Percentiles rank a stretch among this genome's conserved stretches.
These are phyloP conservation scores for Heterobasidion irregulare DNA, from an alignment of 1,284 basidiomycete species.

Conservation along the genomic window DNA sequence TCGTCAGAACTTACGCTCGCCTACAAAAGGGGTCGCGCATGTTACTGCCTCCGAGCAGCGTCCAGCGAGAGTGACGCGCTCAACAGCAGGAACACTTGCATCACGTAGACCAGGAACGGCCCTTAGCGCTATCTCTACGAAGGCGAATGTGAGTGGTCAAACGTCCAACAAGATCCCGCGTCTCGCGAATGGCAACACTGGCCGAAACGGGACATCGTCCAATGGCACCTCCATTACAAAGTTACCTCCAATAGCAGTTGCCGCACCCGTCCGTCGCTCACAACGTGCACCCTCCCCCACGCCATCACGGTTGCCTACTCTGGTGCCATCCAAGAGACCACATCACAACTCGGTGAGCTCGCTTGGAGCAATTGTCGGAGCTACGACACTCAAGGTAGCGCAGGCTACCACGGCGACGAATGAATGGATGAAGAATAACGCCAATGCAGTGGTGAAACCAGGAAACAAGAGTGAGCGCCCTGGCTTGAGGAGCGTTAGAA, in stretches of 20 bases:
- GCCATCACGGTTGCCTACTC: slow-evolving; percentile 67
- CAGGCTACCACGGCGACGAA: slow-evolving; percentile 29
- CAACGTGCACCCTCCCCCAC: slow-evolving; percentile 44
- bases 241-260: slow-evolving; percentile 1
- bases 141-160: slow-evolving; percentile 30
- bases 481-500: slow-evolving; percentile 56
- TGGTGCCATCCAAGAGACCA: slow-evolving; percentile 44
- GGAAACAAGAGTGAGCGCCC: slow-evolving; percentile 63
- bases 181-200: slow-evolving; percentile 46
- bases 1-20: slow-evolving; percentile 15
- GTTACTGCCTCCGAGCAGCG: slow-evolving; percentile 59
- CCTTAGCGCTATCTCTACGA: slow-evolving; percentile 17
- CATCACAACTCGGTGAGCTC: slow-evolving; percentile 39
- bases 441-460: slow-evolving; percentile 58
- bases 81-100: slow-evolving; percentile 43
- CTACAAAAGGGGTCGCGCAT: slow-evolving; percentile 29
- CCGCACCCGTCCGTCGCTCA: slow-evolving; percentile 20
- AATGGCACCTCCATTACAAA: not conserved
- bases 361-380: slow-evolving; percentile 40
- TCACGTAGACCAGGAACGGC: slow-evolving; percentile 35
- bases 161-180: slow-evolving; percentile 70
- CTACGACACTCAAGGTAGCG: slow-evolving; percentile 27
- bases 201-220: slow-evolving; percentile 20
- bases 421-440: slow-evolving; percentile 69
- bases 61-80: slow-evolving; percentile 63